These are phyloP conservation scores for Ascochyta rabiei DNA, from an alignment of 2,329 filamentous ascomycete genomes.

Conservation along the genomic window DNA sequence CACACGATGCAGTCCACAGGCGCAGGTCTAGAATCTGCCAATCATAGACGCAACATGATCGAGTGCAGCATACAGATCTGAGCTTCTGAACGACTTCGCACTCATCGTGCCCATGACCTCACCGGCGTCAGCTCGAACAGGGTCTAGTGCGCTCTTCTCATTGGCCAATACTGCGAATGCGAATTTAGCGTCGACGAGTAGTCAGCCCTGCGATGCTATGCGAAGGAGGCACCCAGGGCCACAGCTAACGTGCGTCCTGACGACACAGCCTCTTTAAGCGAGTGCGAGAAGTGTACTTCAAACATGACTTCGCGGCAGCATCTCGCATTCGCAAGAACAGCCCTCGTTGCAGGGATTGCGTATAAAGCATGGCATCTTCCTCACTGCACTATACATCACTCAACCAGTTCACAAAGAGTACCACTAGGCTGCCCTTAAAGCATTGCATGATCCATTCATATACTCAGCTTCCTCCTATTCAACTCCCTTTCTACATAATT, in stretches of 20 bases:
- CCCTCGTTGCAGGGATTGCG: background rate
- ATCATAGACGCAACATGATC: background rate
- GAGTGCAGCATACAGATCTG: background rate
- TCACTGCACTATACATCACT: background rate
- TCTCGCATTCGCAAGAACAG: background rate
- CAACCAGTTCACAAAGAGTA: background rate
- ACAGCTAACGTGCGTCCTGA: background rate
- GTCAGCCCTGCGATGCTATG: conserved; percentile 1
- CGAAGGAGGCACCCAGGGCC: background rate
- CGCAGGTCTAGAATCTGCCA: background rate
- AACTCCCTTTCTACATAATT: background rate
- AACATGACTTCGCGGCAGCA: conserved; percentile 8
- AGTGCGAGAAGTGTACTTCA: conserved; percentile 4
- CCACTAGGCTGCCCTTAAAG: no score
- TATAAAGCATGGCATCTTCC: background rate
- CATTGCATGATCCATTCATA: conserved; percentile 2
- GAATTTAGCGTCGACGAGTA: conserved; percentile 13
- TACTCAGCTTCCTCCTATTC: background rate
- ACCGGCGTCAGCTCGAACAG: background rate
- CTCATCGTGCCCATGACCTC: conserved; percentile 3
- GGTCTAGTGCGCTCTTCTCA: background rate
- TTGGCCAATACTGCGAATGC: conserved; percentile 16
- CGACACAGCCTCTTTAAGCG: conserved; percentile 9
- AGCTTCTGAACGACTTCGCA: background rate
- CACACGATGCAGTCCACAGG: background rate